Base-by-base conservation (phyloP, 805 yeast genomes). In the Nakazawaea pomicola region DNA sequence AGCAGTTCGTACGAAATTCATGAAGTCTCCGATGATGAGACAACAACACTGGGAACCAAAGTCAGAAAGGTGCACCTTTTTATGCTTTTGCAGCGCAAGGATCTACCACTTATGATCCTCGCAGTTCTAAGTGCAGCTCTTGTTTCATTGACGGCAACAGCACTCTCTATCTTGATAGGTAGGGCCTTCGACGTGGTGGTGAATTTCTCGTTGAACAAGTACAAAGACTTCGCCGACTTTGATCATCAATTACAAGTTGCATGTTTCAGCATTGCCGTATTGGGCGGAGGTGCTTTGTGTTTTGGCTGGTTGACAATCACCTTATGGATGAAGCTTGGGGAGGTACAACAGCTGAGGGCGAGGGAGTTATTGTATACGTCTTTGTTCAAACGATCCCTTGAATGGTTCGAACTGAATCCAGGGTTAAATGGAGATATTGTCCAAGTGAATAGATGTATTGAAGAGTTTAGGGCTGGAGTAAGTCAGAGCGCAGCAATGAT, bases 271-370 rank as follows among this genome's bases (percentile, higher is more conserved):
- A 52, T 78, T 9, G 50, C 72, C 31, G 59, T 68, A 0, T 49
- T 76, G 3, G 84, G 80, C 24, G 63, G 65, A 1, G 76, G 70
- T 1, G 55, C 70, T 10, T 53, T 72, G 6, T 50, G 73, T 0
- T 45, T 67, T 4, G 58, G 65, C 33, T 80, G 88, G 81, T 32
- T 68, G 0, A 76, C 82, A 3, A 68, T 83, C 6, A 54, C 70
- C 1, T 50, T 67, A 0, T 89, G 95, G 85, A 73, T 80, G 72
- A 50, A 61, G 6, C 63, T 83, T 33, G 96, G 95, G 6, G 95
- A 86, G 57, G 60, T 65, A 10, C 88, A 83, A 47, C 86, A 79
- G 35, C 49, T 63, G 8, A 62, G 81, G 35, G 78, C 82, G 0
- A 65, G 96, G 43, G 38, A 47, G 2, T 37, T 46, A 3, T 45